Percentiles rank a stretch among this genome's conserved stretches.
These are phyloP conservation scores for Metschnikowia anglica DNA, from an alignment of 805 yeast genomes.

Conservation along the genomic window DNA sequence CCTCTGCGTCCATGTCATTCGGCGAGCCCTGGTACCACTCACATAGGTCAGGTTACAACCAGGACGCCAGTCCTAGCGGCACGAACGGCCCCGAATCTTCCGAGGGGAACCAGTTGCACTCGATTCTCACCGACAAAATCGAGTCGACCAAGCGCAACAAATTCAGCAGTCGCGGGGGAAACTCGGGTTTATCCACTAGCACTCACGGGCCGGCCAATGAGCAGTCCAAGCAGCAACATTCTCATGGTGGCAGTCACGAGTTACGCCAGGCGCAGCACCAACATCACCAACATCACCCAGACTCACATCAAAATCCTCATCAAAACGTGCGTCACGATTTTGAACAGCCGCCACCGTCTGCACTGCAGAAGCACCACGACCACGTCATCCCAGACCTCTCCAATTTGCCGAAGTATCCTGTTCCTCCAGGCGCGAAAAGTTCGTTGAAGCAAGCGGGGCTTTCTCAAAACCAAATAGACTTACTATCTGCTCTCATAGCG, in stretches of 20 bases:
- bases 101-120: conserved; percentile 10
- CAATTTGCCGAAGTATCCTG: conserved; percentile 57
- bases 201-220: not conserved
- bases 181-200: not conserved
- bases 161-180: conserved; percentile 7
- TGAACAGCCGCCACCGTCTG: not conserved
- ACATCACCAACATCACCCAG: not conserved
- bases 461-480: conserved; percentile 66
- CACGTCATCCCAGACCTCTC: conserved; percentile 23
- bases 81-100: not conserved
- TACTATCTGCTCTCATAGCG: conserved; percentile 70
- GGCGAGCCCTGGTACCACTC: not conserved
- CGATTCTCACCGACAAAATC: conserved; percentile 16
- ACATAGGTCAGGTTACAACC: not conserved
- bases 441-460: conserved; percentile 67
- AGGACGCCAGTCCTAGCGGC: not conserved
- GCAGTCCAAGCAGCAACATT: not conserved
- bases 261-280: not conserved
- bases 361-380: not conserved
- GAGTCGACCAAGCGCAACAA: conserved; percentile 15
- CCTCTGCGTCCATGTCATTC: not conserved
- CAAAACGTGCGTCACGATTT: no score
- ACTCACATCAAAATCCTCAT: not conserved
- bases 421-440: conserved; percentile 70
- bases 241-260: not conserved